Evolutionary conservation across 345 rosid species (phyloP), one percentile per base, ranked within the genome.

Genomic region (Populus simonii): DNA sequence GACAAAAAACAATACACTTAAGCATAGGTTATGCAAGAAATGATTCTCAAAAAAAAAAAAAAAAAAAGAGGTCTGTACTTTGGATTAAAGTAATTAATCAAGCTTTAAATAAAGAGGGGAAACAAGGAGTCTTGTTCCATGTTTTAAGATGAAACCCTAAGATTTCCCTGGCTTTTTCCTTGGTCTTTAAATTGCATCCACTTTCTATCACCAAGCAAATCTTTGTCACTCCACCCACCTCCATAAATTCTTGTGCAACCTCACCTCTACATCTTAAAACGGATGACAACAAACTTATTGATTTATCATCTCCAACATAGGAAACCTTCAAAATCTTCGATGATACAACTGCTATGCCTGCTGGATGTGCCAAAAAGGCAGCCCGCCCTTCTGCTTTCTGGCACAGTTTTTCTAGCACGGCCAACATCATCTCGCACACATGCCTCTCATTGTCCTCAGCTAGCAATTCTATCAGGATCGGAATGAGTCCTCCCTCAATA

Each of bases 261-360:
- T 67, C 65, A 0, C 82, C 43, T 10, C 93, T 88, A 25, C 88
- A 89, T 87, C 84, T 89, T 6, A 92, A 81, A 66, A 94, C 78
- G 3, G 90, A 87, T 16, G 85, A 65, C 83, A 94, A 75, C 80
- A 94, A 83, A 87, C 87, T 81, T 59, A 91, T 90, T 1, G 90
- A 93, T 78, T 87, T 89, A 55, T 90, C 92, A 47, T 84, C 93
- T 8, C 87, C 89, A 68, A 86, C 81, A 51, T 79, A 82, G 1
- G 98, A 92, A 76, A 92, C 86, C 86, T 94, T 86, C 25, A 92
- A 83, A 72, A 94, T 91, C 87, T 88, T 94, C 84, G 91, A 91
- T 8, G 90, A 88, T 20, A 94, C 94, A 0, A 90, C 87, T 0
- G 96, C 97, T 16, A 94, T 47, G 62, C 93, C 94, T 6, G 92